Evolutionary conservation across 2,329 filamentous ascomycete species (phyloP), one percentile per base, ranked within the genome.

Genomic region (Cladorrhinum sp.): DNA sequence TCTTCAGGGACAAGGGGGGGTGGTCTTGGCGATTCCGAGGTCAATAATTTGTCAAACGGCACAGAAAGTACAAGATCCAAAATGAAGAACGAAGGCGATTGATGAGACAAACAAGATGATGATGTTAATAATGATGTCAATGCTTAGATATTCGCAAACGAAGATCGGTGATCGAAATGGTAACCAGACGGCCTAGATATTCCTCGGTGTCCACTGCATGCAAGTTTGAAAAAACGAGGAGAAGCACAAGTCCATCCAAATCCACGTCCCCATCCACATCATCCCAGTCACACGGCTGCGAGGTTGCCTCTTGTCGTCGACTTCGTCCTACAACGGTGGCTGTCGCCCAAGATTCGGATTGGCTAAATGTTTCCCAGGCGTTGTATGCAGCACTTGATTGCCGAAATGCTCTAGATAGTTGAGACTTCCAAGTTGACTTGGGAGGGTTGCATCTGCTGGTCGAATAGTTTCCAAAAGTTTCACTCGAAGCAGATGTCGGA

Each of bases 311-410:
- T 58, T 23, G 27, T 36, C 41, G 16, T 32, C 29, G 36, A 16
- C 8, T 23, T 54, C 41, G 60, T 66, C 61, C 65, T 62, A 64
- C 60, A 55, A 49, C 54, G 50, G 61, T 62, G 61, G 58, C 58
- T 59, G 25, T 16, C 52, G 27, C 45, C 20, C 24, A 22, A 48
- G 13, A 18, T 29, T n/a, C 23, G 60, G 60, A 60, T 62, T 62
- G 60, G 62, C 23, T 55, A 45, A 22, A 45, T 18, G 16, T 45
- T 7, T 24, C 25, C 32, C 36, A 8, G 38, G 20, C 50, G 50
- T 23, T 45, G 20, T 22, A 10, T 18, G 41, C 41, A 45, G 16
- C 41, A 45, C 32, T 57, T 60, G 55, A 36, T 56, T 59, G 56
- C 60, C 62, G 59, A 61, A 24, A 55, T 57, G 55, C 48, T 61